Conservation (phyloP, 192 early-diverging fungal genomes). For the Phycomyces nitens region DNA sequence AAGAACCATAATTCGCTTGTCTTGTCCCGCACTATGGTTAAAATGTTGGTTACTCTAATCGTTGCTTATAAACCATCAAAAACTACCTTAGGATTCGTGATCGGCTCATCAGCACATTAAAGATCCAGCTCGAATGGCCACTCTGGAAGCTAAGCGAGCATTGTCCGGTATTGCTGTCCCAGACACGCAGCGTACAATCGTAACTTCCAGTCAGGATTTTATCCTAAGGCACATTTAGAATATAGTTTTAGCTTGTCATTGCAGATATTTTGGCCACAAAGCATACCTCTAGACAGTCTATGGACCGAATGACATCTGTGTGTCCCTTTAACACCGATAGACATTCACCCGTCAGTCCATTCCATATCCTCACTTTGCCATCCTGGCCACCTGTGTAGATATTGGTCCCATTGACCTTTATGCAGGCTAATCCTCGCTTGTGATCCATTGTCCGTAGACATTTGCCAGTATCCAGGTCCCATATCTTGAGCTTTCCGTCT, state of each 20-base stretch:
- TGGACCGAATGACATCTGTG: conserved; percentile 72
- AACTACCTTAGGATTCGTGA: conserved; percentile 44
- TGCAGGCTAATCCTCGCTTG: conserved; percentile 75
- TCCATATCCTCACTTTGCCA: conserved; percentile 68
- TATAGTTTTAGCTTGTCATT: background rate
- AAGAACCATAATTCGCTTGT: conserved; percentile 38
- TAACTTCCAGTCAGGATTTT: conserved; percentile 85
- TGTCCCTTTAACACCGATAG: conserved; percentile 60
- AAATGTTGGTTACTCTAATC: too few species aligned
- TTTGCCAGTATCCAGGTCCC: conserved; percentile 67
- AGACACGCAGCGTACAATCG: conserved; percentile 91
- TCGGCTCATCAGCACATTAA: conserved; percentile 90
- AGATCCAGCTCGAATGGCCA: conserved; percentile 91
- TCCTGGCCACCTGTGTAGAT: conserved; percentile 79
- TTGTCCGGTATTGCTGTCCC: conserved; percentile 80
- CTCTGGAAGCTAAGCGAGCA: conserved; percentile 57
- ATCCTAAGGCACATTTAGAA: conserved; percentile 19
- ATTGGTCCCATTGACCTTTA: conserved; percentile 70
- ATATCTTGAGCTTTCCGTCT: conserved; percentile 76
- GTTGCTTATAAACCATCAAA: background rate
- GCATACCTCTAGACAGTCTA: conserved; percentile 67
- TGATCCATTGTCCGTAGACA: conserved; percentile 71
- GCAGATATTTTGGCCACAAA: conserved; percentile 23
- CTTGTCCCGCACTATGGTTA: conserved; percentile 37
- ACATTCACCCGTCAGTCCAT: conserved; percentile 55